A percentile compares a stretch with the other conserved stretches of the same genome.
These are phyloP conservation scores for Lachnellula subtilissima DNA, from an alignment of 2,329 filamentous ascomycete species.

Conservation along the genomic window DNA sequence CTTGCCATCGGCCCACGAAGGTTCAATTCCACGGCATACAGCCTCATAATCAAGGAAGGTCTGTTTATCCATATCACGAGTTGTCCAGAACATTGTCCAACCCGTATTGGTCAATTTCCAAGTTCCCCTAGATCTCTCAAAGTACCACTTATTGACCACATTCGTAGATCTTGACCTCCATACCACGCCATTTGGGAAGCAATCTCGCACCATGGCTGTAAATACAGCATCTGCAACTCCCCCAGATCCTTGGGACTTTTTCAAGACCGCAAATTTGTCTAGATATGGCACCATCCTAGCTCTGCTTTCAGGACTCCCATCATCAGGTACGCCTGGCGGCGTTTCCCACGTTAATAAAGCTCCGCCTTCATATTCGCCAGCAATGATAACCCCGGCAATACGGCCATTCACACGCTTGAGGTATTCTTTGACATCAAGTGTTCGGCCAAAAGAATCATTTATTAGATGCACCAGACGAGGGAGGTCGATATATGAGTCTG, in stretches of 20 bases:
- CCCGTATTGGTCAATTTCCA: slow-evolving; percentile 76
- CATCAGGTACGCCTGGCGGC: slow-evolving; percentile 55
- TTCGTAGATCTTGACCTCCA: slow-evolving; percentile 56
- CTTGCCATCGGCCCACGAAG: slow-evolving; percentile 59
- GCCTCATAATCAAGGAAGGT: slow-evolving; percentile 65
- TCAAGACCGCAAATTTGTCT: slow-evolving; percentile 94
- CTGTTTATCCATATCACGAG: slow-evolving; percentile 51
- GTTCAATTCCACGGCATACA: slow-evolving; percentile 62
- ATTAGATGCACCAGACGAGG: slow-evolving; percentile 79
- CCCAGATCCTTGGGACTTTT: slow-evolving; percentile 79
- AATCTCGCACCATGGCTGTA: slow-evolving; percentile 86
- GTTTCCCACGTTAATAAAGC: slow-evolving; percentile 93
- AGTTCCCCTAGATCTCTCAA: slow-evolving; percentile 80
- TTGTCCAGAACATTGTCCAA: slow-evolving; percentile 99
- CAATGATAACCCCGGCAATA: slow-evolving; percentile 87
- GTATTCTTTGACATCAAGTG: slow-evolving; percentile 79
- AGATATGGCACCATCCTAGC: slow-evolving; percentile 81
- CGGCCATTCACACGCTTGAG: slow-evolving; percentile 73
- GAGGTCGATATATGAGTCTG: slow-evolving; percentile 78
- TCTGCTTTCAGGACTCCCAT: slow-evolving; percentile 45
- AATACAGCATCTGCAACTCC: slow-evolving; percentile 96
- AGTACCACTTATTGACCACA: slow-evolving; percentile 99
- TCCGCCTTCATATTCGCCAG: slow-evolving; percentile 92
- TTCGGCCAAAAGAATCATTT: slow-evolving; percentile 85
- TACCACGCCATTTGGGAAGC: slow-evolving; percentile 83